phyloP scores from a whole-genome alignment of 1,139 yeast genomes.

The Geotrichum bryndzae region DNA sequence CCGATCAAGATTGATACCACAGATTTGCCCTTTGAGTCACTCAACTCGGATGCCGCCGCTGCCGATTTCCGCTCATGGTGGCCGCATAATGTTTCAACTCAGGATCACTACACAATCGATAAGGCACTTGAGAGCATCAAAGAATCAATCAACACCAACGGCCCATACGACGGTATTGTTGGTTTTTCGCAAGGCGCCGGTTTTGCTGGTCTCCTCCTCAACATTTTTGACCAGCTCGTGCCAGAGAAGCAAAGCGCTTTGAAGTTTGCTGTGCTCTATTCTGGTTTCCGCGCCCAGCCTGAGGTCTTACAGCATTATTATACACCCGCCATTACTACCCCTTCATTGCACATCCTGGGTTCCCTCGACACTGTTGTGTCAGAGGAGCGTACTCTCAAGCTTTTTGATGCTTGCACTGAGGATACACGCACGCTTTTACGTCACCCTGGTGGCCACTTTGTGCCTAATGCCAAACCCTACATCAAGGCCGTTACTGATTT shows the following conservation, averaged over 20 bases:
- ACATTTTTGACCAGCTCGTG: conserved; percentile 26
- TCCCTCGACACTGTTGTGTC: conserved; percentile 84
- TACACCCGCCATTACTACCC: conserved; percentile 42
- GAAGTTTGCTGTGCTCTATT: conserved; percentile 66
- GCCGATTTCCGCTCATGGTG: conserved; percentile 48
- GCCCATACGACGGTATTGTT: conserved; percentile 82
- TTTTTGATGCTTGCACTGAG: conserved; percentile 50
- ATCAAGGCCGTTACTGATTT: conserved; percentile 46
- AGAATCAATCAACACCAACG: conserved; percentile 54
- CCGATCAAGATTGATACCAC: conserved; percentile 59
- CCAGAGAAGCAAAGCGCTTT: conserved; percentile 42
- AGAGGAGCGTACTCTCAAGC: conserved; percentile 56
- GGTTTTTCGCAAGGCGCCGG: conserved; percentile 97
- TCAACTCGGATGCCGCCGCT: conserved; percentile 38
- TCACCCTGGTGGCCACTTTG: conserved; percentile 86
- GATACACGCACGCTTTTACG: conserved; percentile 46
- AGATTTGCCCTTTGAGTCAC: conserved; percentile 60
- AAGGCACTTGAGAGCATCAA: conserved; percentile 49
- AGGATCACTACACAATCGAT: conserved; percentile 38
- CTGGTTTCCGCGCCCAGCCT: conserved; percentile 68
- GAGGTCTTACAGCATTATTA: conserved; percentile 47
- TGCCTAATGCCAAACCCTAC: conserved; percentile 63
- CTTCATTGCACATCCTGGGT: conserved; percentile 74
- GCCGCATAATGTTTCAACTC: conserved; percentile 39
- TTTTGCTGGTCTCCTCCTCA: conserved; percentile 45